Percentiles rank a stretch among this genome's conserved stretches.
Evolutionary conservation across 164 flowering plant genomes (phyloP).

Genomic region (Magnolia changhungtana): DNA sequence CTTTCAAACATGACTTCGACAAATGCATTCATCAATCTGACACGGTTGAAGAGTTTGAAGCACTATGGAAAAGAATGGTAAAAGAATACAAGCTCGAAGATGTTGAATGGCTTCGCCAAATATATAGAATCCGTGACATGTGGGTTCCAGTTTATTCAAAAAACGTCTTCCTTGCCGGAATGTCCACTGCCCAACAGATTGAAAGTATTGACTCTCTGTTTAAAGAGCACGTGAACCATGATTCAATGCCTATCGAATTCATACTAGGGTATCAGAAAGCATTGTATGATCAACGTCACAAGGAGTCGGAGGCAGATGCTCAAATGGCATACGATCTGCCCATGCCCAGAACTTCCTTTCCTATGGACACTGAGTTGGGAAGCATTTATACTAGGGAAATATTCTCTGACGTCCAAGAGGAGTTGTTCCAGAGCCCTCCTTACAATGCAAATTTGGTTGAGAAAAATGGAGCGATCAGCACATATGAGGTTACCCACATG

Average conservation of each 20-base stretch:
- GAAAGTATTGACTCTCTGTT: constrained; percentile 5
- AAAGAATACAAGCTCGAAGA: not conserved
- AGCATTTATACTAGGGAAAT: not conserved
- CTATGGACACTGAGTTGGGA: not conserved
- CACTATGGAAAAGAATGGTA: not conserved
- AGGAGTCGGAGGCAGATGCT: not conserved
- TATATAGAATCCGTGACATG: not conserved
- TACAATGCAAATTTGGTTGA: not conserved
- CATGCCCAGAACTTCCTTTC: not conserved
- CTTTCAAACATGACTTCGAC: not conserved
- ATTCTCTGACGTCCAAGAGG: not conserved
- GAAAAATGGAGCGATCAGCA: not conserved
- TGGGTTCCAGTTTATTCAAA: constrained; percentile 12
- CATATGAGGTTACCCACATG: not conserved
- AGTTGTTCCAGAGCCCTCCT: not conserved
- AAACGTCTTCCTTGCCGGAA: constrained; percentile 12
- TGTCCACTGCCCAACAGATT: constrained; percentile 4
- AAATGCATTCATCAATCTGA: not conserved
- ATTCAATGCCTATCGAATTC: not conserved
- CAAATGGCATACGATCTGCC: not conserved
- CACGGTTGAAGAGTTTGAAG: not conserved
- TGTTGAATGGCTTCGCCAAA: not conserved
- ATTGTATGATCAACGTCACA: not conserved
- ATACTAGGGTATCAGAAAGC: not conserved
- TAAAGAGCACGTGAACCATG: constrained; percentile 1